Base-by-base conservation (phyloP, 208 protist genomes). In the Trypanosoma theileri region DNA sequence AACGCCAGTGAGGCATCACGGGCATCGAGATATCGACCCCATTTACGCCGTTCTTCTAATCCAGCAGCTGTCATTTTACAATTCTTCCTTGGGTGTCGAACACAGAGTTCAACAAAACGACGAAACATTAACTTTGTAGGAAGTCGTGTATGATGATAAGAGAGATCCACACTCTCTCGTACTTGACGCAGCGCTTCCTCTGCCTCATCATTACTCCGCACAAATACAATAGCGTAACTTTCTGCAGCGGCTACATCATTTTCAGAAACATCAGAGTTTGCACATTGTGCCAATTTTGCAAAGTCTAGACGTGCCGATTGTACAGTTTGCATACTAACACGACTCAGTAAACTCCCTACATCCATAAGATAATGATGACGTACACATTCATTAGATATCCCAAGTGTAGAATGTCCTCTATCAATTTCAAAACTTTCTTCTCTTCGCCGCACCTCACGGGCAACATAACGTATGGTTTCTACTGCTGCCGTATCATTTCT, bases 1-100 rank as follows among this genome's bases (percentile, higher is more conserved):
- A 96, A 80, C 26, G 83, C 77, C 13, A 96, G 82, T n/a, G 91
- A 84, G 17, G 86, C 84, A 68, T 96, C 91, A 50, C 91, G 88
- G 13, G 91, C 88, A 51, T 96, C 86, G 19, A 94, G 70, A 71
- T 96, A 96, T 26, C 75, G 58, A 1, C 80, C 82, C 91, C 91
- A 96, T 65, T 85, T 87, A 14, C 71, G 70, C 1, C 91, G 79
- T 78, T 92, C 88, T 65, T 81, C 84, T 41, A 94, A 61, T 12
- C 88, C 91, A 6, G 57, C 68, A 4, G 82, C 40, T 3, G 88
- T 93, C 68, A 94, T 64, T 64, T 96, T 96, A 44, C 75, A 80
- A 70, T 94, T 94, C 35, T 57, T 75, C 21, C 65, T 80, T 44
- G 91, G 91, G 55, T 96, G 91, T 17, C 75, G 75, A 24, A 71